Percentiles rank a stretch among this genome's conserved stretches.
phyloP scores from a whole-genome alignment of 2,329 filamentous ascomycete species.

The Neocatenulostroma microsporum region DNA sequence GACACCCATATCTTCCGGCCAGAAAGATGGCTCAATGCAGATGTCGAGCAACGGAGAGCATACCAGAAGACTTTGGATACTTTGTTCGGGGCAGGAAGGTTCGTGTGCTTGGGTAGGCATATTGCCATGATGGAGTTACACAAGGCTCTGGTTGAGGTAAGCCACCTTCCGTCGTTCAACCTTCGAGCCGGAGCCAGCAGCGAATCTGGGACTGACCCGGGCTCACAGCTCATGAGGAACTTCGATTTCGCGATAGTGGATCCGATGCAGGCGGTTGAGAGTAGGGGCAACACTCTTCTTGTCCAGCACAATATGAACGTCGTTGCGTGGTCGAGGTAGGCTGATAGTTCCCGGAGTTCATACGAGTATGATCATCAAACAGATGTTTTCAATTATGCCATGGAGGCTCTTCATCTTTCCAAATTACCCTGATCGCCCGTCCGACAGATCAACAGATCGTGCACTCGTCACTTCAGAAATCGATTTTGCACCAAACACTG shows the following conservation, averaged over 20 bases:
- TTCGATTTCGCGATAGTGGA: slow-evolving; percentile 15
- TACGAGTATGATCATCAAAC: too few relatives aligned
- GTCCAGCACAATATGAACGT: slow-evolving; percentile 13
- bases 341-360: too few relatives aligned
- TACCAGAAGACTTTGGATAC: slow-evolving; percentile 38
- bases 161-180: too few relatives aligned
- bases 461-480: too few relatives aligned
- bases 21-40: slow-evolving; percentile 43
- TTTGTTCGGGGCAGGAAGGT: slow-evolving; percentile 41
- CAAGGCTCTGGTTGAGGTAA: slow-evolving; percentile 44
- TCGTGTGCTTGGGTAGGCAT: slow-evolving; percentile 41
- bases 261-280: slow-evolving; percentile 9
- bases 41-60: slow-evolving; percentile 26
- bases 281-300: slow-evolving; percentile 7
- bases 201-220: too few relatives aligned
- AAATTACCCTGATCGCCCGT: too few relatives aligned
- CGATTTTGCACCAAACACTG: too few relatives aligned
- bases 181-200: too few relatives aligned
- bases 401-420: too few relatives aligned
- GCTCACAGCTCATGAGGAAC: slow-evolving; percentile 24
- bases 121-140: slow-evolving; percentile 45
- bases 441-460: too few relatives aligned
- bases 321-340: slow-evolving; percentile 8
- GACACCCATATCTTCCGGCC: slow-evolving; percentile 42
- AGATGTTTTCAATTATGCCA: too few relatives aligned